A percentile compares a stretch with the other conserved stretches of the same genome.
These are phyloP conservation scores for Laguncularia racemosa DNA, from an alignment of 345 rosid genomes.

Conservation along the genomic window DNA sequence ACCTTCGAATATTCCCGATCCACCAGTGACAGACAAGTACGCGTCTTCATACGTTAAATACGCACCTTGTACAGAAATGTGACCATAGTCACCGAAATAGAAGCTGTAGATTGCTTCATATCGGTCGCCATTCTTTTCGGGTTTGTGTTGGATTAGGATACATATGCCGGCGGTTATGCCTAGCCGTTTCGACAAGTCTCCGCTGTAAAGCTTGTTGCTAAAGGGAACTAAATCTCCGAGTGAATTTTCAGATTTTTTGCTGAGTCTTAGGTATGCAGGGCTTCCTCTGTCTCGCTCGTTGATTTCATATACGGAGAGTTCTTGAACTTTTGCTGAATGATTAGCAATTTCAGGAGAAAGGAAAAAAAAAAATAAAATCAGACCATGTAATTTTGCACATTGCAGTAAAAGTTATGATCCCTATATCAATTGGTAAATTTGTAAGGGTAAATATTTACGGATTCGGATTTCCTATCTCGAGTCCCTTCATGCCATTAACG, in stretches of 20 bases:
- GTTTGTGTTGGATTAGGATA: slow-evolving; percentile 33
- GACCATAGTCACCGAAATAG: slow-evolving; percentile 53
- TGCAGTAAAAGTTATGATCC: no score
- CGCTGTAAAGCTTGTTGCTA: slow-evolving; percentile 47
- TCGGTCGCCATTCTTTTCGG: slow-evolving; percentile 40
- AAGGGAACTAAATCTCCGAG: slow-evolving; percentile 50
- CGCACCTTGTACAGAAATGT: slow-evolving; percentile 42
- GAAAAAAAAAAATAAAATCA: no score
- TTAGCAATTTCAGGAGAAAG: no score
- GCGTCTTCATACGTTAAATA: slow-evolving; percentile 44
- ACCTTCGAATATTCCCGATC: slow-evolving; percentile 45
- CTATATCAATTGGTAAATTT: no score
- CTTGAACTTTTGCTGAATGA: slow-evolving; percentile 27
- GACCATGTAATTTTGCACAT: no score
- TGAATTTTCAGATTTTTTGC: slow-evolving; percentile 27
- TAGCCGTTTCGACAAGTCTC: slow-evolving; percentile 39
- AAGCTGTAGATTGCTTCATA: slow-evolving; percentile 52
- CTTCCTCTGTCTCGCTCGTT: slow-evolving; percentile 47
- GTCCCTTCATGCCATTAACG: no score
- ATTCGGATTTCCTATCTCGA: no score
- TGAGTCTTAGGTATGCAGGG: slow-evolving; percentile 38
- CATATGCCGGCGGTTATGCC: slow-evolving; percentile 49
- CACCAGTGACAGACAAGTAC: slow-evolving; percentile 38
- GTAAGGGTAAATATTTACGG: no score
- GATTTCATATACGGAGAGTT: slow-evolving; percentile 42